phyloP scores from a whole-genome alignment of 345 rosid genomes.

The Salix suchowensis region DNA sequence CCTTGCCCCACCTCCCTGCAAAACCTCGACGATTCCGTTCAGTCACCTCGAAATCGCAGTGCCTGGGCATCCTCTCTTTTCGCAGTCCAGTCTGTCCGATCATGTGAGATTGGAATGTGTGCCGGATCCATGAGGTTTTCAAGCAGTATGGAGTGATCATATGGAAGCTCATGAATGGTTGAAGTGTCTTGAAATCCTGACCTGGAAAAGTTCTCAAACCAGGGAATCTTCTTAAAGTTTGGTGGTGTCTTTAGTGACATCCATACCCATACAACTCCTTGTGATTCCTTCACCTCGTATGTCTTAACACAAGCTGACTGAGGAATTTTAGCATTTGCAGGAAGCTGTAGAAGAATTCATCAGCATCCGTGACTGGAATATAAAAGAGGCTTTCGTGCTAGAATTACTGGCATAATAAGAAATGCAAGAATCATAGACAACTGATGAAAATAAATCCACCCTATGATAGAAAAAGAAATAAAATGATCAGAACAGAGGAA shows the following conservation, averaged over 20 bases:
- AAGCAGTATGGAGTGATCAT: conserved; percentile 88
- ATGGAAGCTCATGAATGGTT: conserved; percentile 83
- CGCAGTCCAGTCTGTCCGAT: conserved; percentile 78
- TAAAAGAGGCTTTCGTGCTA: too few species aligned
- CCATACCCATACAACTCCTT: conserved; percentile 97
- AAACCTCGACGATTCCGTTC: conserved; percentile 73
- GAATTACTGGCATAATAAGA: too few species aligned
- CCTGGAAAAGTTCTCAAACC: conserved; percentile 81
- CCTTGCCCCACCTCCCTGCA: conserved; percentile 88
- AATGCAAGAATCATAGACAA: not conserved
- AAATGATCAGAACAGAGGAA: not conserved
- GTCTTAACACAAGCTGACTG: conserved; percentile 65
- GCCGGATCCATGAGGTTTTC: conserved; percentile 99
- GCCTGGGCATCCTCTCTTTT: conserved; percentile 90
- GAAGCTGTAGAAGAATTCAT: conserved; percentile 45
- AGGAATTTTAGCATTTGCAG: conserved; percentile 77
- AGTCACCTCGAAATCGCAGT: conserved; percentile 58
- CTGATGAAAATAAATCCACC: not conserved
- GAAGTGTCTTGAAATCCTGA: conserved; percentile 73
- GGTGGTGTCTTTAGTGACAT: conserved; percentile 76
- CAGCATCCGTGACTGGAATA: not conserved
- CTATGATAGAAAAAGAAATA: not conserved
- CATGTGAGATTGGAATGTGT: conserved; percentile 89
- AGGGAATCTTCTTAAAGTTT: conserved; percentile 56
- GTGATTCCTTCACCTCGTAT: conserved; percentile 73